Evolutionary conservation across 306 rosid genomes (phyloP).

Genomic region (Lagenaria siceraria): DNA sequence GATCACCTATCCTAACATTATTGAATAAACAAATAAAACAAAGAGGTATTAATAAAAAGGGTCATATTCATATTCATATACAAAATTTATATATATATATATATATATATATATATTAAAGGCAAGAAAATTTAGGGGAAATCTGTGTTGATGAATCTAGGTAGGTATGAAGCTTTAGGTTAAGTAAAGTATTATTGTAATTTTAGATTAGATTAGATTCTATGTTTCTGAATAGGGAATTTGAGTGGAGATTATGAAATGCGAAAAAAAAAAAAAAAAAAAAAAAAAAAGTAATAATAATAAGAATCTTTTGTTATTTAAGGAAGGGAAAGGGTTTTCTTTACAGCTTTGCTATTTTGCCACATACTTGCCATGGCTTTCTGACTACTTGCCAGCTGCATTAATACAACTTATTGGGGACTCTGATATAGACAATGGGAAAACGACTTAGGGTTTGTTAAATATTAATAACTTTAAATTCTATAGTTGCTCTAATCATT

Average conservation of each 20-base stretch:
- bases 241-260: neutral
- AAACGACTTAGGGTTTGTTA: neutral
- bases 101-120: too few species aligned
- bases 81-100: too few species aligned
- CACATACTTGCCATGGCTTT: conserved; percentile 8
- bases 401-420: conserved; percentile 5
- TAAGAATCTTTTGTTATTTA: neutral
- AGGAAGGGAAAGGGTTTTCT: neutral
- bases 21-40: too few species aligned
- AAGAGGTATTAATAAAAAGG: too few species aligned
- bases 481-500: neutral
- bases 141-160: neutral
- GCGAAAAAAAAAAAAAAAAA: neutral
- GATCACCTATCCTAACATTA: neutral
- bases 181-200: neutral
- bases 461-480: neutral
- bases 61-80: too few species aligned
- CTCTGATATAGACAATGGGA: conserved; percentile 5
- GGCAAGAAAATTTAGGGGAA: neutral
- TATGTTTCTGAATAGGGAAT: neutral
- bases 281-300: too few species aligned
- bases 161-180: neutral
- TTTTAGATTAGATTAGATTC: neutral
- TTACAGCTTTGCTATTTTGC: conserved; percentile 4
- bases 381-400: conserved; percentile 12